Evolutionary conservation across 116 monocot genomes (phyloP).

Genomic region (Papilionanthe hybrid): DNA sequence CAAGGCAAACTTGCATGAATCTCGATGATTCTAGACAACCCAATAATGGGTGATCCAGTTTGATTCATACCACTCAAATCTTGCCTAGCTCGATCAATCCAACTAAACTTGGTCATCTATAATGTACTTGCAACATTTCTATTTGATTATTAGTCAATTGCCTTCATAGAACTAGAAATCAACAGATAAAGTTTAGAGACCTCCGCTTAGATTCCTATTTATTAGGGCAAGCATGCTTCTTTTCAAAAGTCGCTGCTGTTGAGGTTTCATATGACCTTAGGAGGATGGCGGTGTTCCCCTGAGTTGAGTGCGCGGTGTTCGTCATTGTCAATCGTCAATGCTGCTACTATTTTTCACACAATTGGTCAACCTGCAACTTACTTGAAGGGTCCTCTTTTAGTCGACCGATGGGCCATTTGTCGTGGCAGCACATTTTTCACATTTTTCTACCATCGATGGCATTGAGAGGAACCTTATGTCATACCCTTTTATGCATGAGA

Average conservation of each 20-base stretch:
- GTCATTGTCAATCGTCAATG: too few species aligned
- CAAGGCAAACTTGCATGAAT: background rate
- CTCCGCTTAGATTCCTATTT: background rate
- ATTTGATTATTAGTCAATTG: background rate
- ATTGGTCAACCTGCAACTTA: too few species aligned
- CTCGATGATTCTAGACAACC: background rate
- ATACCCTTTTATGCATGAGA: background rate
- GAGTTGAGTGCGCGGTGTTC: too few species aligned
- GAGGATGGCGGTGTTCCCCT: background rate
- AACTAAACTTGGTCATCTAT: background rate
- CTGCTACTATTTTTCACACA: too few species aligned
- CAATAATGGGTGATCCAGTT: background rate
- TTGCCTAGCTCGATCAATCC: background rate
- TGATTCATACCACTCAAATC: background rate
- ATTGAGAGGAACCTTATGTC: background rate
- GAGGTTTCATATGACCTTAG: background rate
- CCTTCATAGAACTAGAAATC: background rate
- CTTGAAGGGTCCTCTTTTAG: too few species aligned
- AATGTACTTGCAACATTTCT: background rate
- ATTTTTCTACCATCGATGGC: background rate
- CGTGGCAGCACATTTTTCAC: background rate
- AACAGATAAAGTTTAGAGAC: background rate
- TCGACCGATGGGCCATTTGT: too few species aligned
- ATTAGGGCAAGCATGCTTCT: background rate
- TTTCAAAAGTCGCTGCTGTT: background rate